These are phyloP conservation scores for Delonix regia DNA, from an alignment of 306 rosid species.

Conservation along the genomic window DNA sequence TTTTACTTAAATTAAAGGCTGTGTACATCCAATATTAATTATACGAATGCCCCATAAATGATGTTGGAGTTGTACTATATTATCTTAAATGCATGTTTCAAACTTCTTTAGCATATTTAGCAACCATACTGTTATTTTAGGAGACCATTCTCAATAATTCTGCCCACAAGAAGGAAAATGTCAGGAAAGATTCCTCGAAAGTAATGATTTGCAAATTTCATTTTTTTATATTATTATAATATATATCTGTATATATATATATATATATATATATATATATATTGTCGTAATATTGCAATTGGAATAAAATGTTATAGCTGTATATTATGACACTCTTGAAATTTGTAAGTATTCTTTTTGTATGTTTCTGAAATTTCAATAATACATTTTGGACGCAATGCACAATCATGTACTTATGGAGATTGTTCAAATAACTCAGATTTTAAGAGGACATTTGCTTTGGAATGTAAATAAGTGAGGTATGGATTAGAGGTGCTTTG, in stretches of 20 bases:
- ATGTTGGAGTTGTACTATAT: not conserved
- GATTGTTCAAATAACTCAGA: not conserved
- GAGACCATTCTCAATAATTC: slow-evolving; percentile 9
- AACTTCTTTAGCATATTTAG: not conserved
- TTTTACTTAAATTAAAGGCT: not conserved
- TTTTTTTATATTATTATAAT: too few species aligned
- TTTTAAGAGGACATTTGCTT: not conserved
- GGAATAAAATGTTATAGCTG: too few species aligned
- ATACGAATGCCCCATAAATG: not conserved
- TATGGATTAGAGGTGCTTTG: not conserved
- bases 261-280: too few species aligned
- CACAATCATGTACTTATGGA: not conserved
- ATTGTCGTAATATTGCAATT: too few species aligned
- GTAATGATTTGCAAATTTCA: not conserved
- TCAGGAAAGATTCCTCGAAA: not conserved
- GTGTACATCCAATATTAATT: not conserved
- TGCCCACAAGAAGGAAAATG: not conserved
- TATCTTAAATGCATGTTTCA: not conserved
- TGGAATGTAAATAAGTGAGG: too few species aligned
- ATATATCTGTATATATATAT: too few species aligned
- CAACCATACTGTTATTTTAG: not conserved
- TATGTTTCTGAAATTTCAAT: not conserved
- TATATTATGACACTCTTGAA: too few species aligned
- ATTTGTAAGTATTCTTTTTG: not conserved
- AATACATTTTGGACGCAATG: not conserved